A percentile compares a stretch with the other conserved stretches of the same genome.
Conservation (phyloP, 495 filamentous ascomycete species). For the Penicillium odoratum region DNA sequence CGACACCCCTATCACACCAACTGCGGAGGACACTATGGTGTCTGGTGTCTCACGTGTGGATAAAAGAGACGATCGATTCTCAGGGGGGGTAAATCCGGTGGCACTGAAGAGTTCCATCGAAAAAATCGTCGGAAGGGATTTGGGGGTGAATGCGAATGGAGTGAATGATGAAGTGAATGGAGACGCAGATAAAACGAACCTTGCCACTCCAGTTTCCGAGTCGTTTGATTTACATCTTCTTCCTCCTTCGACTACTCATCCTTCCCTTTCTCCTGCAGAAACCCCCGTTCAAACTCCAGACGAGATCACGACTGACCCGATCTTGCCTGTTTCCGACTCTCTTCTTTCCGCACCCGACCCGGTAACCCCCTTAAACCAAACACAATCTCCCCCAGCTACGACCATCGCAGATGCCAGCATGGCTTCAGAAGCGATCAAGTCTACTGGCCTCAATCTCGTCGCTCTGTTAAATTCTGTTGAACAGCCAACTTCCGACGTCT, state of each 20-base stretch:
- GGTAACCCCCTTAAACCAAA: constrained; percentile 6
- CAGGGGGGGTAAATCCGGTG: constrained; percentile 2
- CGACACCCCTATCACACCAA: constrained; percentile 18
- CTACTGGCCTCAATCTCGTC: constrained; percentile 13
- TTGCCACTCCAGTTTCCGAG: constrained; percentile 18
- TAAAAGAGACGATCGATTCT: constrained; percentile 4
- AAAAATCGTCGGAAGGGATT: background rate
- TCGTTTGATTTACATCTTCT: constrained; percentile 6
- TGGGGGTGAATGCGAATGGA: constrained; percentile 1
- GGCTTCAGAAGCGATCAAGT: constrained; percentile 3
- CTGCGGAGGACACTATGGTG: constrained; percentile 17
- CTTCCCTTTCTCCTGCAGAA: constrained; percentile 12
- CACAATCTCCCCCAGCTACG: constrained; percentile 5
- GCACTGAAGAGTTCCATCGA: constrained; percentile 11
- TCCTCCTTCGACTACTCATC: background rate
- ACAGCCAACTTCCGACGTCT: constrained; percentile 13
- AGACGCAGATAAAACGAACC: constrained; percentile 8
- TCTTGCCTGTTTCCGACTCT: constrained; percentile 3
- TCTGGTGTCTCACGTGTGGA: constrained; percentile 12
- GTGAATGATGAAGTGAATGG: background rate
- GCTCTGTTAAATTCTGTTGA: constrained; percentile 17
- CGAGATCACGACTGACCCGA: constrained; percentile 7
- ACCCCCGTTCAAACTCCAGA: constrained; percentile 10
- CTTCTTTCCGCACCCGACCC: constrained; percentile 3
- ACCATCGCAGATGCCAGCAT: constrained; percentile 2